Evolutionary conservation across 2,329 filamentous ascomycete species (phyloP).

Genomic region (Talaromyces sp.): DNA sequence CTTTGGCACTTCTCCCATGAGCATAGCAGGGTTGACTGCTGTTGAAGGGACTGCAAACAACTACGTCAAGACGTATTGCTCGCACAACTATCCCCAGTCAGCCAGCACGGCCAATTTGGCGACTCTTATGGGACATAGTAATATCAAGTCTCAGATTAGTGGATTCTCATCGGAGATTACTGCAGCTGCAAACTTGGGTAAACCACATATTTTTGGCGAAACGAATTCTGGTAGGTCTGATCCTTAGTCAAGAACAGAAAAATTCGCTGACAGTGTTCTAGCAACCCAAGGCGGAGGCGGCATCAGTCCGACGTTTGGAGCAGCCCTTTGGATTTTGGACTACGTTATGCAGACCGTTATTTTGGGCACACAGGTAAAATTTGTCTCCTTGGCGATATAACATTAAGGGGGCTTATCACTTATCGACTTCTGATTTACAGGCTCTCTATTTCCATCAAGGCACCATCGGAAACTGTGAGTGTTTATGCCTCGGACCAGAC

Average conservation of each 20-base stretch:
- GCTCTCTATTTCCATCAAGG: conserved; percentile 49
- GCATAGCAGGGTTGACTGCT: conserved; percentile 34
- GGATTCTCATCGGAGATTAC: conserved; percentile 43
- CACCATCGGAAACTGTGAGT: conserved; percentile 47
- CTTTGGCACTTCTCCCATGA: conserved; percentile 35
- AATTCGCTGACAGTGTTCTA: conserved; percentile 11
- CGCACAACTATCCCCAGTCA: conserved; percentile 50
- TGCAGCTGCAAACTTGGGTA: conserved; percentile 39
- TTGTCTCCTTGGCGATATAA: no score
- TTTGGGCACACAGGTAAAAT: conserved; percentile 30
- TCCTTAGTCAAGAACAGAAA: neutral
- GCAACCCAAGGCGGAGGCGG: conserved; percentile 39
- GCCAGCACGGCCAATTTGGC: conserved; percentile 37
- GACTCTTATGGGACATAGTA: conserved; percentile 46
- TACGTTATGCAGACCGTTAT: conserved; percentile 36
- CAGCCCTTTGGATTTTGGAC: conserved; percentile 52
- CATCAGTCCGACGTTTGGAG: conserved; percentile 48
- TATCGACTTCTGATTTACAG: neutral
- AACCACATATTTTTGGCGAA: conserved; percentile 50
- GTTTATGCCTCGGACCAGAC: no score
- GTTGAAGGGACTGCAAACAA: conserved; percentile 35
- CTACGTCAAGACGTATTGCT: conserved; percentile 47
- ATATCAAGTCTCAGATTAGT: conserved; percentile 40
- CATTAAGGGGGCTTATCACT: no score
- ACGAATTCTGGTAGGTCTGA: conserved; percentile 45